Base-by-base conservation (phyloP, 305 asterid species). In the Plantago coronopus region DNA sequence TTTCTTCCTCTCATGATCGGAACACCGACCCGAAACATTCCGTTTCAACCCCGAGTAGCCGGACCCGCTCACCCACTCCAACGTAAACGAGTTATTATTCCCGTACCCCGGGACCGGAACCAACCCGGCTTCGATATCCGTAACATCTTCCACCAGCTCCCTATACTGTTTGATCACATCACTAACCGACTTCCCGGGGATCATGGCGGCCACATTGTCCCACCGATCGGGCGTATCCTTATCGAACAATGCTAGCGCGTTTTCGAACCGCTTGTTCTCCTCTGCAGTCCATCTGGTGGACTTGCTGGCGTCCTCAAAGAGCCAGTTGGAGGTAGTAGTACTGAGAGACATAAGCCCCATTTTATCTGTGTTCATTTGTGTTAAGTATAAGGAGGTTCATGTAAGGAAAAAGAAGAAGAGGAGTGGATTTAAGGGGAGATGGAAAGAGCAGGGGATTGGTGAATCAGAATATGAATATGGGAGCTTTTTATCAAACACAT, bases 151-250 rank as follows among this genome's bases (percentile, higher is more conserved):
- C 0, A 85, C 91, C 72, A 91, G 57, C 46, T 91, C 95, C 15
- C 75, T 69, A 17, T 91, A 91, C 72, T 88, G 96, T 50, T 71
- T 82, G 59, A 86, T 78, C 42, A 91, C 96, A 62, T 91, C 98
- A 14, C 38, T 57, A 23, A 81, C 87, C 0, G 94, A 80, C 63
- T 91, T 91, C 0, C 96, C 98, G 0, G 98, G 98, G 49, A 91
- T 78, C 89, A 86, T 72, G 8, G 95, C 71, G 4, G 98, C 98
- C 50, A 91, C 98, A 75, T 88, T 88, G 72, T 74, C 71, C 98
- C 98, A 91, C 29, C 98, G 70, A 38, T 91, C 96, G 0, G 98
- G 98, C 9, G 96, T 88, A 15, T 91, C 96, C 55, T 78, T 77
- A 42, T 91, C 98, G 46, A 81, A 91, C 48, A 86, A 65, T 11